Conservation (phyloP, 73 alveolate species). For the Blepharisma japonicum region DNA sequence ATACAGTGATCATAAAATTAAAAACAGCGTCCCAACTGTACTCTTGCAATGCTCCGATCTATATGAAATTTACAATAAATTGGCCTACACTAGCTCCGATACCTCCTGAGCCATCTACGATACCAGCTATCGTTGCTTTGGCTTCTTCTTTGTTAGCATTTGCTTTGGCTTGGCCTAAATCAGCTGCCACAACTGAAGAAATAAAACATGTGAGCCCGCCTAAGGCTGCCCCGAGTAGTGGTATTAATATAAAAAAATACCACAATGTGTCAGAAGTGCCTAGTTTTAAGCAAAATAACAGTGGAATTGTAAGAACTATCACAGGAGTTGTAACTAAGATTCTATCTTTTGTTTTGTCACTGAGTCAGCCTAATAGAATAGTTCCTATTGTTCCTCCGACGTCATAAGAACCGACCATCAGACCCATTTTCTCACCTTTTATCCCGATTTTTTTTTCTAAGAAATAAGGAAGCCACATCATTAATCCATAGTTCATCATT, state of each 20-base stretch:
- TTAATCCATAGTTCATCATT: background rate
- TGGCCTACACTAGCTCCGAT: constrained; percentile 14
- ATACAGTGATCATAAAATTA: no score
- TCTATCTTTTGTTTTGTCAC: constrained; percentile 3
- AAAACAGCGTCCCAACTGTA: no score
- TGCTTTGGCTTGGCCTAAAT: background rate
- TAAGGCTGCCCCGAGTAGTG: background rate
- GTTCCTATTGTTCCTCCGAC: constrained; percentile 59
- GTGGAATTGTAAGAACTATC: background rate
- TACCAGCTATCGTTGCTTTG: background rate
- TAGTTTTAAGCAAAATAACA: background rate
- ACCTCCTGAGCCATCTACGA: constrained; percentile 25
- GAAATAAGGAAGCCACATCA: constrained; percentile 24
- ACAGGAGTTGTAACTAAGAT: background rate
- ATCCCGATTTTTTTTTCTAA: background rate
- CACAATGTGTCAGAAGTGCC: constrained; percentile 15
- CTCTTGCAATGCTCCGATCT: no score
- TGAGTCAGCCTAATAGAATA: constrained; percentile 42
- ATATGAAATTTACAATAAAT: background rate
- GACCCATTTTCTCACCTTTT: constrained; percentile 14
- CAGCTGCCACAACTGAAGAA: constrained; percentile 22
- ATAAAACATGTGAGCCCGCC: background rate
- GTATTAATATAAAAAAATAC: constrained; percentile 18
- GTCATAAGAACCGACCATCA: constrained; percentile 46
- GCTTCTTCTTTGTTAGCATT: constrained; percentile 23